Conservation (phyloP, 352 stramenopile genomes). For the Phytophthora capsici region DNA sequence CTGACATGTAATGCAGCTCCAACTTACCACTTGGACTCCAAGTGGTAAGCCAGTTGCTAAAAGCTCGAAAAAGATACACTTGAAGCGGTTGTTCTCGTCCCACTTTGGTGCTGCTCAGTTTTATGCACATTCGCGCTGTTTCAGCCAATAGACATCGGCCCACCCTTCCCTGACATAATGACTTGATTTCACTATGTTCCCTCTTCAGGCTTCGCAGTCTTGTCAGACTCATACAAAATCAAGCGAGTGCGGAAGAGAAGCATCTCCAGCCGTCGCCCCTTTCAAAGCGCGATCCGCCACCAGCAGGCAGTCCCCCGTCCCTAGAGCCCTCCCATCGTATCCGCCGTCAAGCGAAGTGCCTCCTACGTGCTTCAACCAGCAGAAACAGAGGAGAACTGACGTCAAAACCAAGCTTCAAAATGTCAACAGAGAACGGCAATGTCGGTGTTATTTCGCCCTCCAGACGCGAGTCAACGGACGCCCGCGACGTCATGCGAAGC, state of each 20-base stretch:
- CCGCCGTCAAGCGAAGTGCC: constrained; percentile 3
- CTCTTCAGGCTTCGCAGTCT: constrained; percentile 19
- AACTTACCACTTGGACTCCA: no score
- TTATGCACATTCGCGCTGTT: constrained; percentile 12
- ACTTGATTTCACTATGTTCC: constrained; percentile 12
- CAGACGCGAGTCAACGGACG: constrained; percentile 17
- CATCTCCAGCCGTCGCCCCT: constrained; percentile 14
- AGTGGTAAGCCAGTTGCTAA: no score
- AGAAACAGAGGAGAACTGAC: constrained; percentile 10
- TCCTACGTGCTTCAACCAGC: constrained; percentile 23
- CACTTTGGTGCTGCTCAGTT: background rate
- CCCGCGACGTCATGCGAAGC: constrained; percentile 24
- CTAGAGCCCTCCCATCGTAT: constrained; percentile 10
- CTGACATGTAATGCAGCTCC: no score
- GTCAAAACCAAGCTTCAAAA: constrained; percentile 2
- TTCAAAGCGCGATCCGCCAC: constrained; percentile 21
- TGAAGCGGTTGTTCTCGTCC: constrained; percentile 2
- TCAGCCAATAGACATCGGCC: constrained; percentile 8
- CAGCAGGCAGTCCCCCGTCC: constrained; percentile 3
- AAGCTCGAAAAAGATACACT: constrained; percentile 4
- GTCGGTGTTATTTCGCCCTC: constrained; percentile 1
- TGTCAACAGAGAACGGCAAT: constrained; percentile 11
- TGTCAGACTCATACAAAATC: constrained; percentile 20
- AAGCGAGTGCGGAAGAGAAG: constrained; percentile 29
- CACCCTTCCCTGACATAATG: background rate